Conservation (phyloP, 1,284 basidiomycete species). For the Malassezia caprae region DNA sequence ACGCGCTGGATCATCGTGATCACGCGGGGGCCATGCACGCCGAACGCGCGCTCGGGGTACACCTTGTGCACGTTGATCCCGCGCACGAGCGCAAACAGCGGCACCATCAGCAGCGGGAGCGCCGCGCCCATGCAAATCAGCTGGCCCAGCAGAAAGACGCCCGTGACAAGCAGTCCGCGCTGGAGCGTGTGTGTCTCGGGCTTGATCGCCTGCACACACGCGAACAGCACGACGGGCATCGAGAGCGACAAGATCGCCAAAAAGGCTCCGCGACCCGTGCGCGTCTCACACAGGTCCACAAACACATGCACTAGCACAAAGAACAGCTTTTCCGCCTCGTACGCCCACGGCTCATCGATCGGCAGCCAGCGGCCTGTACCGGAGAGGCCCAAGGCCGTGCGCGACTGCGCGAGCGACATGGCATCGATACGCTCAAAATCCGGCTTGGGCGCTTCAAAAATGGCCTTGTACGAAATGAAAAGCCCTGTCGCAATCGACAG, state of each 20-base stretch:
- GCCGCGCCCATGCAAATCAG: slow-evolving; percentile 15
- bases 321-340: slow-evolving; percentile 2
- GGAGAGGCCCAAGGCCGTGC: background rate
- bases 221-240: background rate
- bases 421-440: background rate
- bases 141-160: slow-evolving; percentile 9
- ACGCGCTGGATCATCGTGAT: background rate
- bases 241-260: slow-evolving; percentile 8
- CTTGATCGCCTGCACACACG: slow-evolving; percentile 10
- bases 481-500: slow-evolving; percentile 6
- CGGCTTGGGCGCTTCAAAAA: slow-evolving; percentile 7
- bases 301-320: slow-evolving; percentile 8
- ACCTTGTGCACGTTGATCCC: background rate
- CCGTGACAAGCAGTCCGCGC: slow-evolving; percentile 9
- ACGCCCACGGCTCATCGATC: background rate
- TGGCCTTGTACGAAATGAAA: slow-evolving; percentile 1
- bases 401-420: background rate
- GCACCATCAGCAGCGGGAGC: slow-evolving; percentile 13
- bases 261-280: slow-evolving; percentile 7
- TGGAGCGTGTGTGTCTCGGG: background rate
- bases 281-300: background rate
- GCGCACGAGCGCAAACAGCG: slow-evolving; percentile 7
- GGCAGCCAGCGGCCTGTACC: background rate
- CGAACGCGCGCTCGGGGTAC: slow-evolving; percentile 10
- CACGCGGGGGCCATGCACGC: background rate